Percentiles rank a stretch among this genome's conserved stretches.
Evolutionary conservation across 1,284 basidiomycete species (phyloP).

Genomic region (Apiotrichum akiyoshidainum): DNA sequence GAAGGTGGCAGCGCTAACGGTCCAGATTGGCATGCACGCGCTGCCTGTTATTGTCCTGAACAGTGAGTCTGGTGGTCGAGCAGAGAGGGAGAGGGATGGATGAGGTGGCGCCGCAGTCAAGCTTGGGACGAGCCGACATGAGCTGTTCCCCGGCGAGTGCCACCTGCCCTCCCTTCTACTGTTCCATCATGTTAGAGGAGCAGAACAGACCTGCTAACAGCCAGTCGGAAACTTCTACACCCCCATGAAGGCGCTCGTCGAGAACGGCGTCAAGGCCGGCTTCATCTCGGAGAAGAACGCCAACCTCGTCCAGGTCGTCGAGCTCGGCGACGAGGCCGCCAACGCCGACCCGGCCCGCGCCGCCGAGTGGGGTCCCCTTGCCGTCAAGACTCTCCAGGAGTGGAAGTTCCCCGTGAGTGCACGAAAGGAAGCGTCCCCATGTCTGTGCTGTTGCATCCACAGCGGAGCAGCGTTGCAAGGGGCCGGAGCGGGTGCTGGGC

Average conservation of each 20-base stretch:
- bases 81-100: too few species aligned
- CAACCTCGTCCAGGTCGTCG: constrained; percentile 64
- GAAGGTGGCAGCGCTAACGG: neutral
- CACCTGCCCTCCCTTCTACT: too few species aligned
- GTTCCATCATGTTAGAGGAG: too few species aligned
- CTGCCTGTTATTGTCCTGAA: constrained; percentile 77
- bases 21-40: constrained; percentile 82
- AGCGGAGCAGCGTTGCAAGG: neutral
- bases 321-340: constrained; percentile 57
- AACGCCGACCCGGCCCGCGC: constrained; percentile 58
- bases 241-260: constrained; percentile 69
- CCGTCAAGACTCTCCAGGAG: constrained; percentile 61
- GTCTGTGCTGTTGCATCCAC: too few species aligned
- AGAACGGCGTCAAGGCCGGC: constrained; percentile 64
- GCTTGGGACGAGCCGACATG: too few species aligned
- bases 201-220: neutral
- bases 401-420: constrained; percentile 56
- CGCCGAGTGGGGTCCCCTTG: constrained; percentile 70
- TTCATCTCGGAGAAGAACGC: constrained; percentile 68
- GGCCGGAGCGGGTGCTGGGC: too few species aligned
- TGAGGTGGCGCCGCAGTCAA: too few species aligned
- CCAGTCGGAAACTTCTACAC: constrained; percentile 70
- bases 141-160: too few species aligned
- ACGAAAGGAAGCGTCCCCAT: too few species aligned
- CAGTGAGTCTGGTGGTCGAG: constrained; percentile 29